A percentile compares a stretch with the other conserved stretches of the same genome.
Conservation (phyloP, 2,329 filamentous ascomycete species). For the Aspergillus sp. region DNA sequence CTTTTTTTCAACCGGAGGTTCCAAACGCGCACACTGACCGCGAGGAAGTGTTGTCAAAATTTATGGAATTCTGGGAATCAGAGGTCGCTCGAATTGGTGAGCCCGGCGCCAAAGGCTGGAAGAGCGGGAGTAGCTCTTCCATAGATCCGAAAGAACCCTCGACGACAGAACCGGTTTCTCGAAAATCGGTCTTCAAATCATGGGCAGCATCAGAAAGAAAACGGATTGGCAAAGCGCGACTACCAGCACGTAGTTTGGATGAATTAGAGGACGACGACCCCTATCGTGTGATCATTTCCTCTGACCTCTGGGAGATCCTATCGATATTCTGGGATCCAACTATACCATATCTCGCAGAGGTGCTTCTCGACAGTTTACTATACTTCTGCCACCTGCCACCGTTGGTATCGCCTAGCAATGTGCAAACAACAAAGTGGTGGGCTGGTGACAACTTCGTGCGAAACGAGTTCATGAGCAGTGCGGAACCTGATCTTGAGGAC, state of each 20-base stretch:
- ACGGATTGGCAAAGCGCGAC: slow-evolving; percentile 42
- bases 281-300: slow-evolving; percentile 71
- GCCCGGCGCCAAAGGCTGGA: slow-evolving; percentile 63
- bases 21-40: slow-evolving; percentile 12
- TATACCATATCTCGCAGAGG: slow-evolving; percentile 25
- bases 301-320: slow-evolving; percentile 64
- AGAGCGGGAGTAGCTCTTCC: slow-evolving; percentile 12
- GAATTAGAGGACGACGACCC: slow-evolving; percentile 71
- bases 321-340: slow-evolving; percentile 21
- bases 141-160: slow-evolving; percentile 31
- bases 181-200: slow-evolving; percentile 30
- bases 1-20: slow-evolving; percentile 51
- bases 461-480: slow-evolving; percentile 32
- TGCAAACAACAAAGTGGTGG: slow-evolving; percentile 30
- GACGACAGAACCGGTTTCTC: slow-evolving; percentile 14
- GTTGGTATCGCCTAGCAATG: slow-evolving; percentile 21
- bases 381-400: slow-evolving; percentile 61
- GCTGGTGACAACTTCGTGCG: slow-evolving; percentile 50
- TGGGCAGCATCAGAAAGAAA: slow-evolving; percentile 52
- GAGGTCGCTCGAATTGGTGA: slow-evolving; percentile 77
- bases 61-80: slow-evolving; percentile 79
- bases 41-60: slow-evolving; percentile 28
- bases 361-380: slow-evolving; percentile 64
- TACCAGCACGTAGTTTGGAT: slow-evolving; percentile 69
- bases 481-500: slow-evolving; percentile 14